These are phyloP conservation scores for Pulicaria dysenterica DNA, from an alignment of 129 eudicot species.

Conservation along the genomic window DNA sequence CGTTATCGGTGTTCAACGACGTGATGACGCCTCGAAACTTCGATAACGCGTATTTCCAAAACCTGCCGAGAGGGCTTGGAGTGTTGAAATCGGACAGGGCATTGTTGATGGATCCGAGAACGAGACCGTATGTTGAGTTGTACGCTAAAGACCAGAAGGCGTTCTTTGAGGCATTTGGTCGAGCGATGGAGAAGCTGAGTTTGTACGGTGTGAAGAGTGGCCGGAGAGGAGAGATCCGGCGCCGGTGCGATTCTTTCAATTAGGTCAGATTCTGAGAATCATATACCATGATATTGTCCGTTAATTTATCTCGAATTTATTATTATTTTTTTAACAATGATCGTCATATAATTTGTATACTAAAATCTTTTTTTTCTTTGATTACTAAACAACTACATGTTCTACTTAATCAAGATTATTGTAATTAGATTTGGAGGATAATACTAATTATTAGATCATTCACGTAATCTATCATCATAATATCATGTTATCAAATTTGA, in stretches of 20 bases:
- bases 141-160: conserved; percentile 50
- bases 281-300: conserved; percentile 14
- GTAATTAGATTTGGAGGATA: not conserved
- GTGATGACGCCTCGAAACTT: conserved; percentile 72
- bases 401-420: not conserved
- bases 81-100: conserved; percentile 63
- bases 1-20: conserved; percentile 74
- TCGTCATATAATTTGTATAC: conserved; percentile 34
- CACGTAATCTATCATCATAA: no score
- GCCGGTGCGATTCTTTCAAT: conserved; percentile 74
- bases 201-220: conserved; percentile 63
- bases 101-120: conserved; percentile 48
- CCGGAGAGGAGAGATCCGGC: conserved; percentile 69
- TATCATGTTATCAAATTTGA: no score
- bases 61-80: conserved; percentile 69
- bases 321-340: conserved; percentile 7
- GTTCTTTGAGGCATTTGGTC: conserved; percentile 58
- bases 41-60: conserved; percentile 63
- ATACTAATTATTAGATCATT: no score
- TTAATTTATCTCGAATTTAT: conserved; percentile 8
- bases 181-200: conserved; percentile 81
- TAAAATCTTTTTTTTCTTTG: not conserved
- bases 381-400: conserved; percentile 2
- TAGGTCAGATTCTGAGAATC: conserved; percentile 22
- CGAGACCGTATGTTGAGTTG: conserved; percentile 45